Conservation (phyloP, 2,329 filamentous ascomycete genomes). For the Ophiosphaerella narmari region DNA sequence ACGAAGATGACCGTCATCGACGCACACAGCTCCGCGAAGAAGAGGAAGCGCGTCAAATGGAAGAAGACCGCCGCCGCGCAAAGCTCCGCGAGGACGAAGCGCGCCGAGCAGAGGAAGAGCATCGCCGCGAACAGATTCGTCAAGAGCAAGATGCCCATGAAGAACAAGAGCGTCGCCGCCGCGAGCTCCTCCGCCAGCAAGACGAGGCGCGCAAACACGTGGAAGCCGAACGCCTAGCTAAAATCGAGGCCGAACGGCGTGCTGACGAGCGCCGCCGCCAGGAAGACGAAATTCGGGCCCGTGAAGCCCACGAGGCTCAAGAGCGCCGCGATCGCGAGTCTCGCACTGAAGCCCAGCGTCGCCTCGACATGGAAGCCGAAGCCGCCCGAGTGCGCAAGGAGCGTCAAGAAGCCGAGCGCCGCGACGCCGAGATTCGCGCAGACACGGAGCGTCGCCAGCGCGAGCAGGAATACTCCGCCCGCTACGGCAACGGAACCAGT, state of each 20-base stretch:
- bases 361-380: slow-evolving; percentile 26
- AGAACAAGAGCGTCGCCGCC: slow-evolving; percentile 24
- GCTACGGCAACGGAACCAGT: slow-evolving; percentile 29
- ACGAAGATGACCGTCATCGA: slow-evolving; percentile 31
- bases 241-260: slow-evolving; percentile 31
- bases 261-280: slow-evolving; percentile 32
- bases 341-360: slow-evolving; percentile 33
- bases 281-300: slow-evolving; percentile 28
- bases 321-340: slow-evolving; percentile 37
- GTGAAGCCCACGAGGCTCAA: slow-evolving; percentile 33
- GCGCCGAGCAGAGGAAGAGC: slow-evolving; percentile 22
- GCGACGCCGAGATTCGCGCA: slow-evolving; percentile 36
- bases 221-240: slow-evolving; percentile 35
- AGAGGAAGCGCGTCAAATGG: slow-evolving; percentile 14
- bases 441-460: slow-evolving; percentile 30
- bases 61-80: slow-evolving; percentile 30
- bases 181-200: slow-evolving; percentile 33
- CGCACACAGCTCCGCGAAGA: slow-evolving; percentile 14
- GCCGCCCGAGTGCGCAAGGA: slow-evolving; percentile 30
- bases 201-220: slow-evolving; percentile 34
- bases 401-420: slow-evolving; percentile 33
- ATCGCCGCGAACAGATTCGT: slow-evolving; percentile 24
- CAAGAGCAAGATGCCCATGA: slow-evolving; percentile 25
- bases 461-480: slow-evolving; percentile 29
- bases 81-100: slow-evolving; percentile 21